phyloP scores from a whole-genome alignment of 768 basidiomycete species.

The Hortiboletus flavorubellus region DNA sequence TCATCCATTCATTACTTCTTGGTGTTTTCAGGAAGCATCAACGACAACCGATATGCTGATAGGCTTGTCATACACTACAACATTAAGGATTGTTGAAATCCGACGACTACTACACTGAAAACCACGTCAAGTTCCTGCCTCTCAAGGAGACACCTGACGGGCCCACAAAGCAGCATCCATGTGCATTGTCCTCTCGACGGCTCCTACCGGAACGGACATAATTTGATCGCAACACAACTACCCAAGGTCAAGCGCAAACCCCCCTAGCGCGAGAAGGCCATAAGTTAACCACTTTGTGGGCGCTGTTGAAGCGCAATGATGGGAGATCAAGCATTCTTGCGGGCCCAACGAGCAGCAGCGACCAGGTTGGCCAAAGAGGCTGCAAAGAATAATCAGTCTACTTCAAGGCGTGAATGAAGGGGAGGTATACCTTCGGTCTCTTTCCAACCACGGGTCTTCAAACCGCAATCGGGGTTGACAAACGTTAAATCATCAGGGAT shows the following conservation, averaged over 20 bases:
- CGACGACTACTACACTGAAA: constrained; percentile 47
- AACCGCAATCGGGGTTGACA: constrained; percentile 97
- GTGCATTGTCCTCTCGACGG: constrained; percentile 16
- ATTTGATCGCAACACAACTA: constrained; percentile 43
- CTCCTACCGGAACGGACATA: constrained; percentile 23
- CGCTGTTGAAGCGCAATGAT: constrained; percentile 88
- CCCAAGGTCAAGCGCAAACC: constrained; percentile 50
- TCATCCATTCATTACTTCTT: background rate
- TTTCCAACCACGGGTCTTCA: constrained; percentile 98
- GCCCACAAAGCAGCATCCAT: constrained; percentile 24
- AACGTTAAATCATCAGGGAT: constrained; percentile 80
- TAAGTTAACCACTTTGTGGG: constrained; percentile 66
- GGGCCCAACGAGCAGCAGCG: constrained; percentile 90
- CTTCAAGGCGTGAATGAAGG: background rate
- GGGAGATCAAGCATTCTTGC: constrained; percentile 64
- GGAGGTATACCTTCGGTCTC: constrained; percentile 76
- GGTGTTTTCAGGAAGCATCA: background rate
- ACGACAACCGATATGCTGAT: background rate
- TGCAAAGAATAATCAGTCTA: constrained; percentile 21
- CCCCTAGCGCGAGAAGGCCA: constrained; percentile 26
- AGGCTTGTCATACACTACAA: constrained; percentile 24
- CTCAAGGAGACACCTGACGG: constrained; percentile 23
- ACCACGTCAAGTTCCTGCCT: constrained; percentile 28
- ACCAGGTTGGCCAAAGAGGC: constrained; percentile 85
- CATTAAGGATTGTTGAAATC: constrained; percentile 78